Conservation (phyloP, 2,329 filamentous ascomycete genomes). For the Immersiporthe knoxdaviesiana region DNA sequence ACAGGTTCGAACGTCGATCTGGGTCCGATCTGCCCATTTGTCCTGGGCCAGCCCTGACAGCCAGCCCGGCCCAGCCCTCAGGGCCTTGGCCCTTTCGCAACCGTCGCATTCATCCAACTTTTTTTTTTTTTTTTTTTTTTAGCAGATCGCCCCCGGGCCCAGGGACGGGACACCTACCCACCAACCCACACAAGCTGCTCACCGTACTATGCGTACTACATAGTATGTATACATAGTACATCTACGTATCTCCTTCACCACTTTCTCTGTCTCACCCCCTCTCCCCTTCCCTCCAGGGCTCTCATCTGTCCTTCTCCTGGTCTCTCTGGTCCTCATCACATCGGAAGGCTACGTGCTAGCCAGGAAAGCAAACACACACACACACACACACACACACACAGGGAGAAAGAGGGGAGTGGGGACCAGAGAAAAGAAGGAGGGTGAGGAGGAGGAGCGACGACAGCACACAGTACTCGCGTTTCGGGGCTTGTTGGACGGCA, state of each 20-base stretch:
- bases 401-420: background rate
- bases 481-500: constrained; percentile 22
- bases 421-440: background rate
- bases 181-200: background rate
- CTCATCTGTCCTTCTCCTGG: background rate
- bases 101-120: constrained; percentile 4
- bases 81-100: background rate
- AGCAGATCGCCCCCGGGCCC: background rate
- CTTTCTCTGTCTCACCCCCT: background rate
- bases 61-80: constrained; percentile 5
- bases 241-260: background rate
- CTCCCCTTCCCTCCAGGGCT: too few species aligned
- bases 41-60: constrained; percentile 11
- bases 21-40: constrained; percentile 18
- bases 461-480: constrained; percentile 15
- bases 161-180: background rate
- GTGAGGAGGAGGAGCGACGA: background rate
- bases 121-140: too few species aligned
- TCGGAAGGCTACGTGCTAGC: background rate
- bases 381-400: background rate
- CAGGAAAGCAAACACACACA: too few species aligned
- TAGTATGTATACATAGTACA: too few species aligned
- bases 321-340: constrained; percentile 1
- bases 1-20: constrained; percentile 23
- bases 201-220: background rate